phyloP scores from a whole-genome alignment of 306 rosid genomes.

The Prosopis cineraria region DNA sequence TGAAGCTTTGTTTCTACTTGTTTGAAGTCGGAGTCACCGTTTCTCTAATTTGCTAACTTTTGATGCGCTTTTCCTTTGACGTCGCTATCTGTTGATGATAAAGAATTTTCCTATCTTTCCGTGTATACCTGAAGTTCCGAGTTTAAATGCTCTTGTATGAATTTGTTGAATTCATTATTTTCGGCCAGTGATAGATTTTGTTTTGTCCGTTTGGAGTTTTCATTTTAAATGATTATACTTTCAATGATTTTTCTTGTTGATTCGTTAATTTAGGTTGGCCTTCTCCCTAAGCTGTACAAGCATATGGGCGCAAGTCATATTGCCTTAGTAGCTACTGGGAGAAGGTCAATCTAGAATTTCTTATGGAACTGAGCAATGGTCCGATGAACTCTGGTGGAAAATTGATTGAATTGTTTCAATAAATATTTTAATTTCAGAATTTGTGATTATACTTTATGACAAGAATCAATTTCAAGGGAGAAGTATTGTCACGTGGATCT shows the following conservation, averaged over 20 bases:
- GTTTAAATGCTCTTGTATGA: neutral
- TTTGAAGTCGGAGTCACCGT: neutral
- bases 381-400: no score
- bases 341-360: neutral
- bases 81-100: neutral
- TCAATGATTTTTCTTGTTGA: neutral
- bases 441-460: neutral
- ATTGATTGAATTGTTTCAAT: neutral
- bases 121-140: neutral
- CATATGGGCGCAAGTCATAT: neutral
- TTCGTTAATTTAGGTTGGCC: neutral
- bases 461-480: no score
- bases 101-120: neutral
- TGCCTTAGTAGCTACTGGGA: neutral
- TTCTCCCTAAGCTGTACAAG: neutral
- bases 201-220: neutral
- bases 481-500: neutral
- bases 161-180: slow-evolving; percentile 16
- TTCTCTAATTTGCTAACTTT: neutral
- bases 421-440: neutral
- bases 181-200: neutral
- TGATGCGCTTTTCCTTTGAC: neutral
- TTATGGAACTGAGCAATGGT: neutral
- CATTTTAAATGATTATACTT: neutral
- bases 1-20: neutral